Percentiles rank a stretch among this genome's conserved stretches.
phyloP scores from a whole-genome alignment of 495 filamentous ascomycete species.

The Cenococcum geophilum region DNA sequence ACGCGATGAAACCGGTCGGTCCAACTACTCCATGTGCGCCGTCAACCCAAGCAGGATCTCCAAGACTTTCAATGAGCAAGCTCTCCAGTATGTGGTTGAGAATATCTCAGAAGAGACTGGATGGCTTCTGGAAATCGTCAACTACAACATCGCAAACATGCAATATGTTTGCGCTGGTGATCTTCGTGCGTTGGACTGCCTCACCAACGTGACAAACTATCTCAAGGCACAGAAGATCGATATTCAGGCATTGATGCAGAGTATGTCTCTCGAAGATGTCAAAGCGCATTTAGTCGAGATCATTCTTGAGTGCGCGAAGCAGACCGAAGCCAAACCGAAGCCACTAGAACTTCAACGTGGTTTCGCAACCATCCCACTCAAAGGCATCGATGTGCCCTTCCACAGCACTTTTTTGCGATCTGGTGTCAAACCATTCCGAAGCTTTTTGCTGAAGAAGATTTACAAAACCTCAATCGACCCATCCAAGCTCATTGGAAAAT shows the following conservation, averaged over 20 bases:
- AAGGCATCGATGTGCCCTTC: slow-evolving; percentile 97
- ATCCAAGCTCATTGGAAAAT: slow-evolving; percentile 92
- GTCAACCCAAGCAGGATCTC: slow-evolving; percentile 96
- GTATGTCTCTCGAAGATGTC: slow-evolving; percentile 73
- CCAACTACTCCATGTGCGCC: slow-evolving; percentile 97
- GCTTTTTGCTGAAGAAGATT: slow-evolving; percentile 98
- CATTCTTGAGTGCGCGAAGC: slow-evolving; percentile 74
- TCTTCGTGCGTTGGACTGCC: slow-evolving; percentile 87
- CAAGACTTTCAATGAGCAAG: slow-evolving; percentile 96
- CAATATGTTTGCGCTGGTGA: slow-evolving; percentile 98
- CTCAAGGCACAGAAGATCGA: slow-evolving; percentile 94
- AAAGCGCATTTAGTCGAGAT: slow-evolving; percentile 79
- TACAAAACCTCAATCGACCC: slow-evolving; percentile 97
- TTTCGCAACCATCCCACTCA: slow-evolving; percentile 93
- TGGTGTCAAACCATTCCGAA: slow-evolving; percentile 96
- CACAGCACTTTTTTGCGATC: slow-evolving; percentile 96
- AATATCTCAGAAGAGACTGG: slow-evolving; percentile 85
- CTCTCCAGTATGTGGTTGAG: slow-evolving; percentile 89
- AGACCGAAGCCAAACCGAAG: slow-evolving; percentile 79
- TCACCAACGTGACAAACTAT: slow-evolving; percentile 88
- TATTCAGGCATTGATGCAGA: slow-evolving; percentile 83
- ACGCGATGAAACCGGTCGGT: slow-evolving; percentile 83
- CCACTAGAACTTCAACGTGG: slow-evolving; percentile 86
- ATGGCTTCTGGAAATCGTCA: slow-evolving; percentile 97
- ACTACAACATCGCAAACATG: slow-evolving; percentile 97